These are phyloP conservation scores for Zygosaccharomyces lentus DNA, from an alignment of 805 yeast genomes.

Conservation along the genomic window DNA sequence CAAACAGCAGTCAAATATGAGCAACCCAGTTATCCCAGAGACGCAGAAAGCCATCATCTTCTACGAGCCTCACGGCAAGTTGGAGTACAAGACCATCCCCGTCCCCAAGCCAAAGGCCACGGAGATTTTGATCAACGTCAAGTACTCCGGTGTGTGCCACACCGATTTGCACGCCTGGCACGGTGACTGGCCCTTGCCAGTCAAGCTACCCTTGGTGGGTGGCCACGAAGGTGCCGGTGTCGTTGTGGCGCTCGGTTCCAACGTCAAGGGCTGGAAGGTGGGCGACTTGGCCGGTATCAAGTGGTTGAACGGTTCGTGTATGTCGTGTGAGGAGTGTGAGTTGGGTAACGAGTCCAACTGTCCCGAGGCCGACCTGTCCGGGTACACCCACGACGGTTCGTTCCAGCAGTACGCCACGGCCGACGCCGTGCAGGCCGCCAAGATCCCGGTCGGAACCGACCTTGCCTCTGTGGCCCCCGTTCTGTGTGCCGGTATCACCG, in stretches of 20 bases:
- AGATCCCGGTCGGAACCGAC: constrained; percentile 68
- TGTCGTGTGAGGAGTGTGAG: constrained; percentile 58
- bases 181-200: constrained; percentile 85
- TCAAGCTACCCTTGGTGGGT: constrained; percentile 57
- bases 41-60: constrained; percentile 71
- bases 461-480: constrained; percentile 76
- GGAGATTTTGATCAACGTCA: constrained; percentile 75
- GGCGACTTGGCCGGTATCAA: constrained; percentile 65
- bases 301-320: constrained; percentile 64
- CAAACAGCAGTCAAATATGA: constrained; percentile 4
- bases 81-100: constrained; percentile 67
- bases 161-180: constrained; percentile 92
- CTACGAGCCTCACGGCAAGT: constrained; percentile 59
- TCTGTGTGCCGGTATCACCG: constrained; percentile 89
- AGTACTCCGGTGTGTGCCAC: constrained; percentile 91
- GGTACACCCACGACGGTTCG: constrained; percentile 86
- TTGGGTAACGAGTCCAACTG: constrained; percentile 58
- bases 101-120: constrained; percentile 76
- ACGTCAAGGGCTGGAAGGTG: constrained; percentile 53
- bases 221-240: constrained; percentile 72
- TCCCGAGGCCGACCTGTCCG: constrained; percentile 66
- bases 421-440: constrained; percentile 82
- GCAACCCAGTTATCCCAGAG: constrained; percentile 45
- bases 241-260: constrained; percentile 56
- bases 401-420: constrained; percentile 90